Evolutionary conservation across 805 yeast genomes (phyloP), one percentile per base, ranked within the genome.

Genomic region (Candida tammaniensis): DNA sequence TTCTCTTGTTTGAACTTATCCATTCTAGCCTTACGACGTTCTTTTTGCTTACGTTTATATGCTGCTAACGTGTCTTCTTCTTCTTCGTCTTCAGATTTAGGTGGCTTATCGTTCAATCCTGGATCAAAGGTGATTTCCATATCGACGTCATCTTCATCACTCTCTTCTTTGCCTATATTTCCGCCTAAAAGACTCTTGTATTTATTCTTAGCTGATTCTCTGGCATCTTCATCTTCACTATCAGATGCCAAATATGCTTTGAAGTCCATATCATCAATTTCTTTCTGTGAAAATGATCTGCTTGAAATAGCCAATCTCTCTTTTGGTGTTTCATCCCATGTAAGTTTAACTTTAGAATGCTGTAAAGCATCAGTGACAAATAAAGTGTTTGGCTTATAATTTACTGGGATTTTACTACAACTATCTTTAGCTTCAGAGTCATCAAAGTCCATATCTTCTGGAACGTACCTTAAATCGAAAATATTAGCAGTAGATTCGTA

Each of bases 291-390:
- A 57, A 93, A 91, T 5, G 88, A 86, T 47, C 82, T 80, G 11
- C 83, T 73, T 1, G 96, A 75, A 35, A 89, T 57, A 39, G 82
- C 78, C 12, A 78, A 58, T 52, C 98, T 76, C 51, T 88, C 97
- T 38, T 80, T 82, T 5, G 98, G 98, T 0, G 98, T 94, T 63
- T 91, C 98, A 59, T 93, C 98, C 98, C 98, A 93, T 0, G 98
- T 89, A 46, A 93, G 70, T 57, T 86, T 89, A 31, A 93, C 98
- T 52, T 89, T 93, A 11, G 98, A 89, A 54, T 88, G 96, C 56
- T 93, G 96, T 40, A 93, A 70, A 0, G 98, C 98, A 61, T 86
- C 97, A 3, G 98, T 93, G 19, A 86, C 85, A 58, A 93, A 93
- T 7, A 72, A 68, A 2, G 68, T 52, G 35, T 69, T 69, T 13